Evolutionary conservation across 768 basidiomycete genomes (phyloP).

Genomic region (Lactarius evosmus): DNA sequence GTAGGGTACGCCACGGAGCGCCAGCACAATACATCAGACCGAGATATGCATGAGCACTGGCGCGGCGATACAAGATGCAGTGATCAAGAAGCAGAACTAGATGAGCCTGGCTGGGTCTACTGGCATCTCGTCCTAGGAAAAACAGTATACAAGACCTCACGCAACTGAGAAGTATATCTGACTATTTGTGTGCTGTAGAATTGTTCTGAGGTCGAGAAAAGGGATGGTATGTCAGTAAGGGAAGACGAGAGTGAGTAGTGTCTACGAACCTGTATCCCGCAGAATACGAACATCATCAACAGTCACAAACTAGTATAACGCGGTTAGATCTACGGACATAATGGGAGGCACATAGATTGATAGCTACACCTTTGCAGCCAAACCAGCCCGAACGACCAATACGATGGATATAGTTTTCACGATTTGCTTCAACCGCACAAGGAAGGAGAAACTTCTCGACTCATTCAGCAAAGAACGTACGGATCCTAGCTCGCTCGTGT

Average conservation of each 20-base stretch:
- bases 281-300: conserved; percentile 94
- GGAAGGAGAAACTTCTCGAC: too few species aligned
- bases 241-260: conserved; percentile 2
- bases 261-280: too few species aligned
- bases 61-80: conserved; percentile 6
- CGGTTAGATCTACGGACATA: too few species aligned
- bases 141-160: conserved; percentile 22
- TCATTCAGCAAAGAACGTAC: too few species aligned
- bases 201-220: conserved; percentile 57
- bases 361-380: conserved; percentile 98
- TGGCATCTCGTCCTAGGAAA: conserved; percentile 90
- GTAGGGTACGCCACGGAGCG: background rate
- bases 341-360: conserved; percentile 66
- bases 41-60: conserved; percentile 8
- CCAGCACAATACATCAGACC: conserved; percentile 12
- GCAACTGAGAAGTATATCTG: conserved; percentile 32
- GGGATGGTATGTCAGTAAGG: background rate
- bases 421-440: too few species aligned
- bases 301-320: conserved; percentile 85
- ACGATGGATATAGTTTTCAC: too few species aligned
- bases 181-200: conserved; percentile 96
- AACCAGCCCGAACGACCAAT: too few species aligned
- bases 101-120: conserved; percentile 97
- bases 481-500: too few species aligned
- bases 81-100: conserved; percentile 38